phyloP scores from a whole-genome alignment of 2,329 filamentous ascomycete species.

The Alternaria sp. region DNA sequence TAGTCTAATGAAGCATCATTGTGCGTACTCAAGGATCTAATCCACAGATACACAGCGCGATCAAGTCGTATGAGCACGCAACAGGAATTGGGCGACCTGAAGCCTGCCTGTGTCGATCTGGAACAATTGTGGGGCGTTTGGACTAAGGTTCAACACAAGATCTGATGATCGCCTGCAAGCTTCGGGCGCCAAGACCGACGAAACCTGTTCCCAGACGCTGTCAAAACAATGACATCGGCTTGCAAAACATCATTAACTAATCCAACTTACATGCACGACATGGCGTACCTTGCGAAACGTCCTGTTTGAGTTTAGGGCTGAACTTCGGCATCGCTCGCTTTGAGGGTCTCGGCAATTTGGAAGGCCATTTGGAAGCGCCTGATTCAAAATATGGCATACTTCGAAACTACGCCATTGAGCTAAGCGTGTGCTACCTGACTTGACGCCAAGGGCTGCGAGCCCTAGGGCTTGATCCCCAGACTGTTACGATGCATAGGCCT shows the following conservation, averaged over 20 bases:
- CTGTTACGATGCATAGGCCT: slow-evolving; percentile 9
- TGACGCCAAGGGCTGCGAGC: background rate
- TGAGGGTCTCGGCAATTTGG: slow-evolving; percentile 4
- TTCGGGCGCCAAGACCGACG: slow-evolving; percentile 36
- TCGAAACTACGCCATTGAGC: slow-evolving; percentile 22
- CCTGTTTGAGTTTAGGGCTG: slow-evolving; percentile 12
- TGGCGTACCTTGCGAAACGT: slow-evolving; percentile 18
- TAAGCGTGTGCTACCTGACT: slow-evolving; percentile 13
- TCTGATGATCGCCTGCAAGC: slow-evolving; percentile 29
- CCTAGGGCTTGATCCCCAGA: slow-evolving; percentile 13
- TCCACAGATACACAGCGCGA: background rate
- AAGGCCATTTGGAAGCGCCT: slow-evolving; percentile 7
- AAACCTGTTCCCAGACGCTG: slow-evolving; percentile 42
- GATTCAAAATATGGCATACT: slow-evolving; percentile 22
- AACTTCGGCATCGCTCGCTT: slow-evolving; percentile 8
- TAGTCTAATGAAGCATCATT: background rate
- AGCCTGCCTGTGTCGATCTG: background rate
- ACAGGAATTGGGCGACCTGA: background rate
- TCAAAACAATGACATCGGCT: slow-evolving; percentile 38
- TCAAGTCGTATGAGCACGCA: background rate
- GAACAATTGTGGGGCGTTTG: slow-evolving; percentile 6
- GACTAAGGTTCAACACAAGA: slow-evolving; percentile 26
- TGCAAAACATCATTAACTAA: slow-evolving; percentile 31
- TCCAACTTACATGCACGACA: slow-evolving; percentile 7
- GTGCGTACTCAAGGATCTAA: background rate